Evolutionary conservation across 306 rosid species (phyloP).

Genomic region (Alnus rubra): DNA sequence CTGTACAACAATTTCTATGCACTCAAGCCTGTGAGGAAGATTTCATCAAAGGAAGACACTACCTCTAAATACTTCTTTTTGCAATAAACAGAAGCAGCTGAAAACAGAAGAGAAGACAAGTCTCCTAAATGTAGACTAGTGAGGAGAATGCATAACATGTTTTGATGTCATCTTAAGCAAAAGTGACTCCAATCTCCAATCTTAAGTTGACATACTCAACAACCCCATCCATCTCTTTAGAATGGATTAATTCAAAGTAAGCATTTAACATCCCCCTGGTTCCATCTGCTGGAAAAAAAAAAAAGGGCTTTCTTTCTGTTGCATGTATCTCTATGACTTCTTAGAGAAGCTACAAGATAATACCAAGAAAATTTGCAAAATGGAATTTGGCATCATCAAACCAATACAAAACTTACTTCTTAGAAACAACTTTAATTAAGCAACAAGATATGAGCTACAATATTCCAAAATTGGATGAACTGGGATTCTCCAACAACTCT

Average conservation of each 20-base stretch:
- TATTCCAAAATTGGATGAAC: conserved; percentile 32
- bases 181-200: not conserved
- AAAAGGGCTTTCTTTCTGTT: not conserved
- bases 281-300: not conserved
- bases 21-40: not conserved
- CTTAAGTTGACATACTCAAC: not conserved
- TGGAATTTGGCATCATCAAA: conserved; percentile 26
- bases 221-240: not conserved
- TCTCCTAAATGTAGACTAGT: no score
- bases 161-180: no score
- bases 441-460: conserved; percentile 30
- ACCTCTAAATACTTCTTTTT: not conserved
- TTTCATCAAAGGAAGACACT: not conserved
- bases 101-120: no score
- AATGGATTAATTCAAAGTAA: no score
- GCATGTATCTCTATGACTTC: not conserved
- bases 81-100: no score
- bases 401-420: conserved; percentile 12
- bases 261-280: not conserved
- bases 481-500: conserved; percentile 45
- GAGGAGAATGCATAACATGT: no score
- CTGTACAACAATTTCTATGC: not conserved
- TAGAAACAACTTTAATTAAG: conserved; percentile 26
- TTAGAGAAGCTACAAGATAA: not conserved
- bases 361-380: not conserved